These are phyloP conservation scores for Hemileccinum rubropunctum DNA, from an alignment of 768 basidiomycete species.

Conservation along the genomic window DNA sequence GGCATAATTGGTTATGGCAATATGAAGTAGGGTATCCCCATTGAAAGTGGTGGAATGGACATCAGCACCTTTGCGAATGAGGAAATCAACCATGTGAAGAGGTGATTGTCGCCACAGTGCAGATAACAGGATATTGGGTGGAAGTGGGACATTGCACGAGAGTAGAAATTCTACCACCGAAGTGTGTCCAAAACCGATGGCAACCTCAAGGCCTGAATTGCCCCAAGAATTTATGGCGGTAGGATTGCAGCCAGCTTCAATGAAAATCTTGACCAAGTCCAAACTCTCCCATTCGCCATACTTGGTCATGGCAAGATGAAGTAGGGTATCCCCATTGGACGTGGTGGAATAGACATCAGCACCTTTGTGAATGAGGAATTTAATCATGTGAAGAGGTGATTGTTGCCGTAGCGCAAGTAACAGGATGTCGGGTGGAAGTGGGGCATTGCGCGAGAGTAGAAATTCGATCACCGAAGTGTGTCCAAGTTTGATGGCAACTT, in stretches of 20 bases:
- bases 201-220: too few species aligned
- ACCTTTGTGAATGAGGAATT: background rate
- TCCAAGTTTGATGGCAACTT: too few species aligned
- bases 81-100: too few species aligned
- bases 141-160: too few species aligned
- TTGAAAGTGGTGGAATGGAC: too few species aligned
- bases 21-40: too few species aligned
- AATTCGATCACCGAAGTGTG: background rate
- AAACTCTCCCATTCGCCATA: background rate
- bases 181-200: too few species aligned
- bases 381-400: background rate
- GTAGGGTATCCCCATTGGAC: background rate
- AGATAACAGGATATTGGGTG: too few species aligned
- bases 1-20: too few species aligned
- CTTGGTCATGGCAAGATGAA: background rate
- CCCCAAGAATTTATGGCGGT: background rate
- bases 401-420: background rate
- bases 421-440: background rate
- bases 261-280: background rate
- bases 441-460: background rate
- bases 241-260: background rate
- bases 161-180: too few species aligned
- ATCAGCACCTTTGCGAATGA: too few species aligned
- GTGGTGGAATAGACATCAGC: background rate
- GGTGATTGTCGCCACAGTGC: too few species aligned